phyloP scores from a whole-genome alignment of 208 protist genomes.

The Leishmania guyanensis region DNA sequence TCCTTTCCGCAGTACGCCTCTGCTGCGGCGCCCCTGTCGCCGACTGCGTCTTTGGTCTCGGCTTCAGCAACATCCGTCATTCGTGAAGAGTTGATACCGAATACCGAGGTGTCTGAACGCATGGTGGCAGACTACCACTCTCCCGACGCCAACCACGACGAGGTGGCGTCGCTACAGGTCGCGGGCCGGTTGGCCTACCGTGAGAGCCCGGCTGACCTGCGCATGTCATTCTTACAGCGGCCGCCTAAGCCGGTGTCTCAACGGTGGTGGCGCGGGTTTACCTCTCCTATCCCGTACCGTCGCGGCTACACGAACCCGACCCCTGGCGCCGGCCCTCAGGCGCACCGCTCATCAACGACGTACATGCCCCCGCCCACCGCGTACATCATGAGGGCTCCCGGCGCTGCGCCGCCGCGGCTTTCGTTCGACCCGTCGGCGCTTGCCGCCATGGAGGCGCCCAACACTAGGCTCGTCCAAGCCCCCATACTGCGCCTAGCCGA shows the following conservation, averaged over 20 bases:
- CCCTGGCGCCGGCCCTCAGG: background rate
- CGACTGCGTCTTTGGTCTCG: constrained; percentile 3
- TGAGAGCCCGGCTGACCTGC: background rate
- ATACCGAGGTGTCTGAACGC: constrained; percentile 17
- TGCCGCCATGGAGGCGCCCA: constrained; percentile 24
- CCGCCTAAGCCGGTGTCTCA: background rate
- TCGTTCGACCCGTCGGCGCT: constrained; percentile 10
- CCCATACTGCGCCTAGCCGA: constrained; percentile 3
- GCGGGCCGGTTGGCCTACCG: background rate
- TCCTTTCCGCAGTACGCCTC: background rate
- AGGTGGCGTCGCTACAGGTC: background rate
- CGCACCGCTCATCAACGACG: constrained; percentile 8
- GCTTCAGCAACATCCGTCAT: background rate
- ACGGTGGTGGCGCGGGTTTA: background rate
- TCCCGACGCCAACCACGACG: background rate
- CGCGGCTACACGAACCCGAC: constrained; percentile 23
- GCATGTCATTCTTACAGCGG: constrained; percentile 6
- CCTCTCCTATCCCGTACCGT: constrained; percentile 17
- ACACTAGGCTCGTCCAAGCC: constrained; percentile 2
- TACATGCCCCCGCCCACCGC: constrained; percentile 33
- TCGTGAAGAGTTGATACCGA: constrained; percentile 4
- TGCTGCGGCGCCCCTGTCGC: background rate
- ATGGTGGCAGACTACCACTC: constrained; percentile 16
- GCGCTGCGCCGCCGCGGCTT: constrained; percentile 12
- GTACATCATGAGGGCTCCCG: constrained; percentile 13